Percentiles rank a stretch among this genome's conserved stretches.
Evolutionary conservation across 768 basidiomycete genomes (phyloP).

Genomic region (Lyophyllum decastes): DNA sequence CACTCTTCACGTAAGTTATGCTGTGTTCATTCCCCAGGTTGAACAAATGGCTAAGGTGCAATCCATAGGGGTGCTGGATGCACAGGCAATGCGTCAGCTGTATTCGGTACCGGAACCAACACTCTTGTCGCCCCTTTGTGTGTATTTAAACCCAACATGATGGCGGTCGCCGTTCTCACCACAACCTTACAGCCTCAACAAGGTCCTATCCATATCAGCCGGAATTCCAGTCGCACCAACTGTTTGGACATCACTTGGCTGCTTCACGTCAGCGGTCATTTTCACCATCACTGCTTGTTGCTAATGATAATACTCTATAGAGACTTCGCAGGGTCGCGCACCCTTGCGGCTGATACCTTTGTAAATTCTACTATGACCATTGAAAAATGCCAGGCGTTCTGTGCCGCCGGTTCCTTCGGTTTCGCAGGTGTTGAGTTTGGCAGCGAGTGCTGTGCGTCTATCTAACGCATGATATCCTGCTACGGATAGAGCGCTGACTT

Average conservation of each 20-base stretch:
- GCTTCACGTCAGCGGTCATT: slow-evolving; percentile 6
- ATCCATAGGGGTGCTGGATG: background rate
- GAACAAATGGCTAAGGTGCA: background rate
- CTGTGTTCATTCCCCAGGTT: background rate
- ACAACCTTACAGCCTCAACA: background rate
- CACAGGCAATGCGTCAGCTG: slow-evolving; percentile 2
- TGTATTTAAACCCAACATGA: background rate
- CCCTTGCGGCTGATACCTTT: background rate
- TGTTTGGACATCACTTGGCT: slow-evolving; percentile 5
- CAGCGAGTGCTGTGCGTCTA: slow-evolving; percentile 12
- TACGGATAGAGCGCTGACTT: background rate
- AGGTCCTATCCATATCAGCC: slow-evolving; percentile 5
- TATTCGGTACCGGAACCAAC: slow-evolving; percentile 4
- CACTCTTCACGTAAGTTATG: slow-evolving; percentile 3
- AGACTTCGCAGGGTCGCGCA: slow-evolving; percentile 11
- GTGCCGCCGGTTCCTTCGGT: slow-evolving; percentile 1
- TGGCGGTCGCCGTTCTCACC: background rate
- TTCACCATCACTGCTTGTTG: background rate
- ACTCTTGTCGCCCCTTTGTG: slow-evolving; percentile 8
- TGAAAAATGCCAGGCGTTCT: slow-evolving; percentile 8
- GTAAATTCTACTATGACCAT: slow-evolving; percentile 7
- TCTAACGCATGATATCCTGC: background rate
- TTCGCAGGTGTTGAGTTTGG: slow-evolving; percentile 15
- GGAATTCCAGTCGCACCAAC: background rate
- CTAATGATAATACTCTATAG: background rate